phyloP scores from a whole-genome alignment of 2,329 filamentous ascomycete species.

The Pseudogymnoascus sp. region DNA sequence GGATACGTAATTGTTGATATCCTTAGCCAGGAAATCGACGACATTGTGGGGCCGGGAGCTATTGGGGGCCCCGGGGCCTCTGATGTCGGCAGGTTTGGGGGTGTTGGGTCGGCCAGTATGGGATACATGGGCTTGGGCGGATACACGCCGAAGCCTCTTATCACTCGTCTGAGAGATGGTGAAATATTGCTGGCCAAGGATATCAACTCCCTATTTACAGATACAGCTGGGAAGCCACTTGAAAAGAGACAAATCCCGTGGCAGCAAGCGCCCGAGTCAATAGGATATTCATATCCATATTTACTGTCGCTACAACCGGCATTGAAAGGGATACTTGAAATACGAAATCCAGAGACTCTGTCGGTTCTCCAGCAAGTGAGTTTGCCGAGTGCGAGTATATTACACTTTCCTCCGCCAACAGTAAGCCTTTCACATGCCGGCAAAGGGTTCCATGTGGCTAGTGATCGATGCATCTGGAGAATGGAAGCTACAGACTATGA shows the following conservation, averaged over 20 bases:
- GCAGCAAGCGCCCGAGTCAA: constrained; percentile 75
- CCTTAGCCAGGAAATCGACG: constrained; percentile 60
- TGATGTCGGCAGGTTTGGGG: constrained; percentile 60
- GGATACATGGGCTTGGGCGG: constrained; percentile 93
- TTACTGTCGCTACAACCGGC: constrained; percentile 78
- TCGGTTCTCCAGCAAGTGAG: constrained; percentile 80
- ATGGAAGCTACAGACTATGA: constrained; percentile 93
- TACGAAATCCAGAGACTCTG: constrained; percentile 85
- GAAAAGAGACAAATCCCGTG: constrained; percentile 88
- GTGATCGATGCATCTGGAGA: constrained; percentile 87
- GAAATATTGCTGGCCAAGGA: constrained; percentile 94
- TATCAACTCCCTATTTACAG: constrained; percentile 88
- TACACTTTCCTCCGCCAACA: constrained; percentile 88
- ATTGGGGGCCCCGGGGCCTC: constrained; percentile 53
- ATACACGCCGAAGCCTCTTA: constrained; percentile 84
- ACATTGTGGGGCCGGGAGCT: constrained; percentile 70
- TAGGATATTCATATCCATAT: constrained; percentile 96
- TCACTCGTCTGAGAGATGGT: constrained; percentile 70
- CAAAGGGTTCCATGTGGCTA: constrained; percentile 90
- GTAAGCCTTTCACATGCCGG: constrained; percentile 91
- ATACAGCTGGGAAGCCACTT: constrained; percentile 70
- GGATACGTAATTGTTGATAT: constrained; percentile 88
- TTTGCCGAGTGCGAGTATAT: constrained; percentile 69
- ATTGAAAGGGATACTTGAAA: constrained; percentile 75
- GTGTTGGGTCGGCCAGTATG: constrained; percentile 79